Evolutionary conservation across 352 stramenopile genomes (phyloP), one percentile per base, ranked within the genome.

Genomic region (Phytopythium cucurbitacearum): DNA sequence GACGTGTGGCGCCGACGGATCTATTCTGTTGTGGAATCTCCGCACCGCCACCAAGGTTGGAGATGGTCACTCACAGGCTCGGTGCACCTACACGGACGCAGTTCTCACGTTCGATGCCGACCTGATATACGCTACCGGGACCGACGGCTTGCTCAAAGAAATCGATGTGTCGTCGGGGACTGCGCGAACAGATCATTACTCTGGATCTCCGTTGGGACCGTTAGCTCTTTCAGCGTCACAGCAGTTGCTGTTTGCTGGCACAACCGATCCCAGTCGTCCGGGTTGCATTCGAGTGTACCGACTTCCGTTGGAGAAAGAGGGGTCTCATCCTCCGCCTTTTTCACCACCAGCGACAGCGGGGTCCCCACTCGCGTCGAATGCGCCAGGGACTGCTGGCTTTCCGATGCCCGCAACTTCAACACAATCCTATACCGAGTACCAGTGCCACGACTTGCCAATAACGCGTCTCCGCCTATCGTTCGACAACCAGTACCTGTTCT

Each of bases 401-500:
- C 32, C 7, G 13, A n/a, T 2, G 10, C 21, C 9, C 33, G 37
- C 10, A 32, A 8, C 21, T 6, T 38, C 48, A 13, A 36, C 37
- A 11, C 62, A 57, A 39, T 63, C 62, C 21, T 91, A 70, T 48
- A 52, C 67, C 1, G 84, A 94, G 47, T 91, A 87, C 34, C 80
- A 91, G 59, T 91, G 84, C 21, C 84, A 94, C 21, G 84, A 94
- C 48, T 61, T 90, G 9, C 77, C 80, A 3, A 80, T 94, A 13
- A 87, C 84, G 35, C 64, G 84, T 0, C 65, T 94, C 36, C 71
- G 84, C 1, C 51, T 94, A 34, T 94, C 84, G 9, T 87, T 81
- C 49, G 91, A 98, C 62, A 95, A 97, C 51, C 82, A 96, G 50
- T 96, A 76, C 48, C 65, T 98, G n/a, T 91, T 98, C 57, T 95